These are phyloP conservation scores for Wickerhamiella nectarea DNA, from an alignment of 805 yeast genomes.

Conservation along the genomic window DNA sequence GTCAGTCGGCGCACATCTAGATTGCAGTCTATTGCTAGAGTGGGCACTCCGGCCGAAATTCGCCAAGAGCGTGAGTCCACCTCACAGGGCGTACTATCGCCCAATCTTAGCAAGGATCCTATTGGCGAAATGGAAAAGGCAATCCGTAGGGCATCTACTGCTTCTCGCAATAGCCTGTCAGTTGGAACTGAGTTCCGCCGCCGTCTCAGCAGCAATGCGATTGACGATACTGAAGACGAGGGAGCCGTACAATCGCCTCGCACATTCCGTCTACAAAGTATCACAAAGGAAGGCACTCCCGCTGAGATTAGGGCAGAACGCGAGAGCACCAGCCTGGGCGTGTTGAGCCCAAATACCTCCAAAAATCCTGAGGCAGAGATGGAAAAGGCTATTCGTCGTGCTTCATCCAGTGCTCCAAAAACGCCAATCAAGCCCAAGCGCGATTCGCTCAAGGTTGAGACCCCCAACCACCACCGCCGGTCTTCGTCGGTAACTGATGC, in stretches of 20 bases:
- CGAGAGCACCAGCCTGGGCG: constrained; percentile 1
- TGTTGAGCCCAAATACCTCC: background rate
- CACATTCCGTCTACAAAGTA: background rate
- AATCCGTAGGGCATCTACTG: constrained; percentile 2
- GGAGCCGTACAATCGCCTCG: background rate
- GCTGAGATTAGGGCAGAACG: constrained; percentile 5
- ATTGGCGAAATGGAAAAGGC: constrained; percentile 1
- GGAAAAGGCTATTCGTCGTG: constrained; percentile 4
- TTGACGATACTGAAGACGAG: background rate
- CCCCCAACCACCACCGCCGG: background rate
- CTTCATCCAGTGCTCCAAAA: background rate
- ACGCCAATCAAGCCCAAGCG: background rate
- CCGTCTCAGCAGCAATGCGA: background rate
- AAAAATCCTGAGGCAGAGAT: background rate
- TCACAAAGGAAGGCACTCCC: background rate
- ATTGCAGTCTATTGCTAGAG: background rate
- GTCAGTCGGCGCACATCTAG: background rate
- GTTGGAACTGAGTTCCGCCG: background rate
- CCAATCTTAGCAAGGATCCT: background rate
- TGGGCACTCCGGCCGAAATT: background rate
- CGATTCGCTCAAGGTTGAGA: background rate
- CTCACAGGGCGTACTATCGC: background rate
- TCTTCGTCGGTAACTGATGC: background rate
- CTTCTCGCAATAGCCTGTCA: background rate
- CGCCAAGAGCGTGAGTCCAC: constrained; percentile 5